These are phyloP conservation scores for Ramaria sp. DNA, from an alignment of 768 basidiomycete species.

Conservation along the genomic window DNA sequence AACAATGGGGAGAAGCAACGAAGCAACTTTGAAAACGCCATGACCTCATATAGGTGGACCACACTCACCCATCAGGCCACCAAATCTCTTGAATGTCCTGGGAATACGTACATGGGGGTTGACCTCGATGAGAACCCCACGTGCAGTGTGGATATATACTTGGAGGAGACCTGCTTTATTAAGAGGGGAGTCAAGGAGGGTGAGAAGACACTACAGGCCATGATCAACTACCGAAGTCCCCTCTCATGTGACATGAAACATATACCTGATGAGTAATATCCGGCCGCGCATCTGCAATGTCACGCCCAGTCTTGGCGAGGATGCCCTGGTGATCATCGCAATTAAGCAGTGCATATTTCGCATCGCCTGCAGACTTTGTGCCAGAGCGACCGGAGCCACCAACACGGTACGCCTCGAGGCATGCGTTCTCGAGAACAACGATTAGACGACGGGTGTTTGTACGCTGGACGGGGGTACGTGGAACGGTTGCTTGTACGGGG, in stretches of 20 bases:
- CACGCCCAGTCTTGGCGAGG: conserved; percentile 91
- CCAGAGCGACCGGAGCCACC: conserved; percentile 29
- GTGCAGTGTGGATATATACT: conserved; percentile 96
- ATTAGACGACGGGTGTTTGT: conserved; percentile 55
- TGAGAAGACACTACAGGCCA: conserved; percentile 74
- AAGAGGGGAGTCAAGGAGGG: conserved; percentile 90
- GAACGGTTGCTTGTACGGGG: conserved; percentile 26
- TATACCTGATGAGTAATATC: conserved; percentile 97
- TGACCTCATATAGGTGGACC: background rate
- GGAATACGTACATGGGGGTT: conserved; percentile 98
- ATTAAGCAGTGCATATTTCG: conserved; percentile 93
- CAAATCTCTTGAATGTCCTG: conserved; percentile 96
- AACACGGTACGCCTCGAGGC: conserved; percentile 89
- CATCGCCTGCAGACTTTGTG: conserved; percentile 52
- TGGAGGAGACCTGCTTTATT: conserved; percentile 96
- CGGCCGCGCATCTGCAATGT: conserved; percentile 97
- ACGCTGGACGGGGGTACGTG: conserved; percentile 28
- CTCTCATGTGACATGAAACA: conserved; percentile 2
- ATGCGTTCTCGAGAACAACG: conserved; percentile 89
- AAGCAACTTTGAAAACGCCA: background rate
- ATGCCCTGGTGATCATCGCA: conserved; percentile 99
- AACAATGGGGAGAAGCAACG: background rate
- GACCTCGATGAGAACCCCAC: conserved; percentile 93
- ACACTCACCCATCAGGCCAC: conserved; percentile 86
- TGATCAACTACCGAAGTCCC: background rate